Evolutionary conservation across 768 basidiomycete genomes (phyloP).

Genomic region (Paxillus ammoniavirescens): DNA sequence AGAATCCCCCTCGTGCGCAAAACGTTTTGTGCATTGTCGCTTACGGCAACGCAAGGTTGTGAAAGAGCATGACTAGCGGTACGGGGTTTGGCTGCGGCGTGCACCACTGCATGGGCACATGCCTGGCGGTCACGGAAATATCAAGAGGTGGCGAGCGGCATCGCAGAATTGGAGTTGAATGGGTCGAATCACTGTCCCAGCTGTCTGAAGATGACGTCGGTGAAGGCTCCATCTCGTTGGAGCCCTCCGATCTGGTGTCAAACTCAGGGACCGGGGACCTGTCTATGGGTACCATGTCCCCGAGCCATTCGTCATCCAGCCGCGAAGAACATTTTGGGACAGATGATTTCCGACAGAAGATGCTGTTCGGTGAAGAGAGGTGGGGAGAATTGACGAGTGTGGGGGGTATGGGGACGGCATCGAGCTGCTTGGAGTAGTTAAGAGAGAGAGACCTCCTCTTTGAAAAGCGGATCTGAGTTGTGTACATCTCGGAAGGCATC

Average conservation of each 20-base stretch:
- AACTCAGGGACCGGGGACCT: conserved; percentile 5
- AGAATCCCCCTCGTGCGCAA: conserved; percentile 21
- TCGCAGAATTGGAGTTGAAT: conserved; percentile 21
- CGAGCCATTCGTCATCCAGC: conserved; percentile 59
- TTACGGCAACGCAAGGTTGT: conserved; percentile 21
- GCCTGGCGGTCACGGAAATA: conserved; percentile 12
- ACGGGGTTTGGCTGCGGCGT: conserved; percentile 11
- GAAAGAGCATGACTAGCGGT: conserved; percentile 13
- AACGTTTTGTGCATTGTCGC: conserved; percentile 19
- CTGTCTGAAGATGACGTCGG: conserved; percentile 22
- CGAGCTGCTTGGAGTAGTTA: conserved; percentile 21
- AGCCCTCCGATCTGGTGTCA: conserved; percentile 17
- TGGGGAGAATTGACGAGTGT: conserved; percentile 54
- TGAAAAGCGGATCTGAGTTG: neutral
- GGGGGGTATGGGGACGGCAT: conserved; percentile 53
- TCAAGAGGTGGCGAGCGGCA: conserved; percentile 21
- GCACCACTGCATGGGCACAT: conserved; percentile 6
- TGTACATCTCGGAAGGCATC: neutral
- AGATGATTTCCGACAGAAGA: conserved; percentile 41
- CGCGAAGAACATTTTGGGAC: conserved; percentile 41
- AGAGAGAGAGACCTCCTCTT: conserved; percentile 21
- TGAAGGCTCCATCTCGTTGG: conserved; percentile 11
- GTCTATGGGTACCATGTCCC: conserved; percentile 55
- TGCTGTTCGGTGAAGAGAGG: conserved; percentile 49
- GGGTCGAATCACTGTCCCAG: conserved; percentile 10